These are phyloP conservation scores for Saccharum spontaneum DNA, from an alignment of 176 grass and related monocot genomes.

Conservation along the genomic window DNA sequence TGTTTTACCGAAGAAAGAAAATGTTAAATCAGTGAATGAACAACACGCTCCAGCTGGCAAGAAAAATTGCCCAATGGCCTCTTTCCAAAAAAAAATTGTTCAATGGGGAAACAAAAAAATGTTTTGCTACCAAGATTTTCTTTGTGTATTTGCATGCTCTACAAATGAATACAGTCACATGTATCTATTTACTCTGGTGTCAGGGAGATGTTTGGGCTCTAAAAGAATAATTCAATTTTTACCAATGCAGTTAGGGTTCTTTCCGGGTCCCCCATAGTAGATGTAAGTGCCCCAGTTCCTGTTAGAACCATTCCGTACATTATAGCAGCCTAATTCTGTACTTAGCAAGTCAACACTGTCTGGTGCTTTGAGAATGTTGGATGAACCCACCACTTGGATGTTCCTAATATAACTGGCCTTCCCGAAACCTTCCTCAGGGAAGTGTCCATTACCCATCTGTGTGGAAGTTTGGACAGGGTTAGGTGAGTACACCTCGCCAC, in stretches of 20 bases:
- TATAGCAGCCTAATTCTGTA: conserved; percentile 27
- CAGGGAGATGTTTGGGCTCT: neutral
- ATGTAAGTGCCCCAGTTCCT: conserved; percentile 48
- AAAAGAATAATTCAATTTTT: neutral
- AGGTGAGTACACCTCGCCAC: conserved; percentile 41
- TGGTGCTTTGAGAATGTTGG: conserved; percentile 44
- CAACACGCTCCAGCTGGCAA: too few species aligned
- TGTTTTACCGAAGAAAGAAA: too few species aligned
- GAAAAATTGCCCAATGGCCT: too few species aligned
- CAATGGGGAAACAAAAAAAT: too few species aligned
- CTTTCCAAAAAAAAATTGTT: too few species aligned
- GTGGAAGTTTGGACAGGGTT: conserved; percentile 17
- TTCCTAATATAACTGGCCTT: conserved; percentile 60
- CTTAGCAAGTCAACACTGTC: conserved; percentile 25
- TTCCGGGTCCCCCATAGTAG: conserved; percentile 49
- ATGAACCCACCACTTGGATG: conserved; percentile 49
- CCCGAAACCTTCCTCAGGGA: conserved; percentile 51
- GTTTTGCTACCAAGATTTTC: too few species aligned
- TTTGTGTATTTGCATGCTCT: too few species aligned
- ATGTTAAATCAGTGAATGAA: too few species aligned
- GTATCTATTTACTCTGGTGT: neutral
- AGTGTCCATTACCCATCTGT: conserved; percentile 51
- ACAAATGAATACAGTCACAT: too few species aligned
- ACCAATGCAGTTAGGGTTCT: conserved; percentile 39
- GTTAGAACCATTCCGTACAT: conserved; percentile 39